Evolutionary conservation across 805 yeast species (phyloP), one percentile per base, ranked within the genome.

Genomic region (Ogataea kodamae): DNA sequence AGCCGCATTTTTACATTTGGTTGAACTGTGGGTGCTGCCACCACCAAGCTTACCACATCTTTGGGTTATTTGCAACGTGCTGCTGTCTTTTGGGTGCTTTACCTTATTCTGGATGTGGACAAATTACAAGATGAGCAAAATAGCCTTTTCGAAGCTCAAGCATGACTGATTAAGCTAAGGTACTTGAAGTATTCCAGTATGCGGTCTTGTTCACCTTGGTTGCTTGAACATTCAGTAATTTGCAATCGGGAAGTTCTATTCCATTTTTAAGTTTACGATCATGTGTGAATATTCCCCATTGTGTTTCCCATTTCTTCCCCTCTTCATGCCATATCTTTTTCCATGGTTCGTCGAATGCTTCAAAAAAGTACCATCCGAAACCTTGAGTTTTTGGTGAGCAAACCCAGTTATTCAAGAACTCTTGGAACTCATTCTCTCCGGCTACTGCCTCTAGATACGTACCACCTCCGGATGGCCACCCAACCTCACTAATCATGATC

Each of bases 61-160:
- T 5, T 86, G 92, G 89, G 85, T 85, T 0, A 68, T 90, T 15
- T 71, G 76, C 3, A 92, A 92, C 51, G 76, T 81, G 25, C 50
- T 79, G 0, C 50, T 88, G 3, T 81, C 92, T 0, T 88, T 86
- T 52, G 81, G 73, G 0, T 84, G 88, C 39, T 90, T 89, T 49
- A 54, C 62, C 0, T 50, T 82, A 28, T 85, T 85, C 49, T 89
- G 88, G 78, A 42, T 87, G n/a, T 92, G 96, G 96, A 70, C 73
- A 22, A 67, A 81, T 48, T 78, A 70, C 59, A 80, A 72, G 40
- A 55, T 77, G 21, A 65, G 53, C 35, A 52, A 50, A 8, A 36
- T 61, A 33, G 45, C 62, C 23, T 52, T 52, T 7, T 52, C 30
- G 18, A 59, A 54, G 36, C 25, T 42, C 22, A 56, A 56, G 41